Base-by-base conservation (phyloP, 768 basidiomycete genomes). In the Mycena epipterygia region DNA sequence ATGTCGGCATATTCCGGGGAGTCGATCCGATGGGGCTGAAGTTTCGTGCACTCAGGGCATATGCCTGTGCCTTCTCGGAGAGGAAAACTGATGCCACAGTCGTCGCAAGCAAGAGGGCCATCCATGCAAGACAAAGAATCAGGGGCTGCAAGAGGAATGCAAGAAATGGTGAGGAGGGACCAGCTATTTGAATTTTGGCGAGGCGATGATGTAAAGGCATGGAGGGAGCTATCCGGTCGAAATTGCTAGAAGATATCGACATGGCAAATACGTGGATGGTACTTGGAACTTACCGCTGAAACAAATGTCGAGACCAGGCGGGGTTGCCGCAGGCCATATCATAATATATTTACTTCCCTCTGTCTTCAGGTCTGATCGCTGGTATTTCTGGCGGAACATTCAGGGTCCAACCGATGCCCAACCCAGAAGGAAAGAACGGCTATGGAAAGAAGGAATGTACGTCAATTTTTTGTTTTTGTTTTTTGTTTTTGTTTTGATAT, bases 41-140 rank as follows among this genome's bases (percentile, higher is more conserved):
- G 62, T n/a, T 64, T 64, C 13, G 2, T 25, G 48, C 62, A 64
- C 30, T 64, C 52, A 5, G 48, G 51, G 62, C 62, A 64, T n/a
- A 49, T 2, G 9, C 48, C 62, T 12, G 46, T 33, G 29, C 48
- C 46, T n/a, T 64, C 27, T 12, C 51, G 46, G 5, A 64, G 62
- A 3, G 37, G 30, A 53, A 64, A 64, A 13, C 16, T 14, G 9
- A 6, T 16, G 2, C 62, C 62, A 32, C 62, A 64, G 48, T 51
- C 62, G 19, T 39, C 39, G 29, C 62, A 64, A 21, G 17, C 62
- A 14, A 2, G 5, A 3, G 33, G 13, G 21, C 13, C 44, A 3
- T 44, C 29, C 44, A 46, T 46, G 41, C n/a, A n/a, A 42, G 41
- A 21, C 19, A 5, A 42, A 21, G 41, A 42, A 19, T 9, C 11